These are phyloP conservation scores for Suhomyces canberraensis DNA, from an alignment of 805 yeast species.

Conservation along the genomic window DNA sequence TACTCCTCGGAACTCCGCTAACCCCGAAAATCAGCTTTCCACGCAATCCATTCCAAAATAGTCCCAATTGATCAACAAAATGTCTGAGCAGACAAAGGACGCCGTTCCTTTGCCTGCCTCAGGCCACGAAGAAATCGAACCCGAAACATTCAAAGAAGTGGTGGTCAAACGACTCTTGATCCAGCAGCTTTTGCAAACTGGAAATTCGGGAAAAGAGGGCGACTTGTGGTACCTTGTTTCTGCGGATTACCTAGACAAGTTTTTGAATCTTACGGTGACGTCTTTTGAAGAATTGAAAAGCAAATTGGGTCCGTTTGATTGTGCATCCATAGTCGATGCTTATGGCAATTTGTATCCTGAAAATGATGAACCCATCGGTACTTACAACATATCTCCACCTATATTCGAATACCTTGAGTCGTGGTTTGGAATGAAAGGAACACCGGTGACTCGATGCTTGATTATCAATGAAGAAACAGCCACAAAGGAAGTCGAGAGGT, in stretches of 20 bases:
- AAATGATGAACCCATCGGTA: constrained; percentile 15
- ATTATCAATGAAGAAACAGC: constrained; percentile 24
- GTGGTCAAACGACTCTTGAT: constrained; percentile 15
- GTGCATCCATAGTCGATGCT: constrained; percentile 41
- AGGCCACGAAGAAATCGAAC: too few species aligned
- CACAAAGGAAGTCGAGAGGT: constrained; percentile 29
- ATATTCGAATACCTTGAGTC: constrained; percentile 43
- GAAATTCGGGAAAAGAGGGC: constrained; percentile 38
- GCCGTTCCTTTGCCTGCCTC: too few species aligned
- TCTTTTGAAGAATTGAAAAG: constrained; percentile 25
- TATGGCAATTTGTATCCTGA: constrained; percentile 41
- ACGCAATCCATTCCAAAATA: too few species aligned
- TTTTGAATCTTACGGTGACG: constrained; percentile 31
- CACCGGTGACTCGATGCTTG: constrained; percentile 31
- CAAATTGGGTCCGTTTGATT: constrained; percentile 47
- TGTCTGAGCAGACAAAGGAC: too few species aligned
- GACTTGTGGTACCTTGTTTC: constrained; percentile 50
- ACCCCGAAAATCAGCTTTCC: too few species aligned
- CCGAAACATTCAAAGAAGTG: constrained; percentile 1
- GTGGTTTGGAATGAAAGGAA: constrained; percentile 54
- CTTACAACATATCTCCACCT: constrained; percentile 36
- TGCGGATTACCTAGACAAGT: constrained; percentile 39
- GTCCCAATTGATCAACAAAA: too few species aligned
- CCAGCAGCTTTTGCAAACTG: constrained; percentile 14
- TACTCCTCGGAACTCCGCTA: too few species aligned